phyloP scores from a whole-genome alignment of 805 yeast genomes.

The Candida chauliodis region DNA sequence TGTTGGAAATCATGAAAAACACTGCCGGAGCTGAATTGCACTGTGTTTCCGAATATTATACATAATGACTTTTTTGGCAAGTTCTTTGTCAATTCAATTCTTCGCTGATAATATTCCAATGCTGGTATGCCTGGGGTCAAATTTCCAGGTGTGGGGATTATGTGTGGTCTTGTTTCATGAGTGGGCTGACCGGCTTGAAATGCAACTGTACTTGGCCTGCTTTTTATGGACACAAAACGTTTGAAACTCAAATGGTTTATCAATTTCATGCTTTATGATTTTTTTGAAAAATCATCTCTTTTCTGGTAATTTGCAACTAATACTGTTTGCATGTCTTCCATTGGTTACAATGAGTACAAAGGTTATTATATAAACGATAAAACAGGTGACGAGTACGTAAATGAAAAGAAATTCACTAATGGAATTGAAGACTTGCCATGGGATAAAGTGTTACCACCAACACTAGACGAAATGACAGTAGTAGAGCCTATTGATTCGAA shows the following conservation, averaged over 20 bases:
- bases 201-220: slow-evolving; percentile 25
- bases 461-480: slow-evolving; percentile 4
- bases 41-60: slow-evolving; percentile 65
- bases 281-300: too few species aligned
- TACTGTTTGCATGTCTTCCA: slow-evolving; percentile 4
- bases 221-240: slow-evolving; percentile 3
- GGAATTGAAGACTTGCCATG: slow-evolving; percentile 46
- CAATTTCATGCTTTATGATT: neutral
- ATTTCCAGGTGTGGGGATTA: slow-evolving; percentile 68
- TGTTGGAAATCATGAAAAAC: slow-evolving; percentile 93
- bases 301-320: slow-evolving; percentile 4
- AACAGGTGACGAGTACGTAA: neutral
- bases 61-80: slow-evolving; percentile 67
- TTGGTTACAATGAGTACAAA: slow-evolving; percentile 13
- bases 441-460: slow-evolving; percentile 14
- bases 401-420: slow-evolving; percentile 12
- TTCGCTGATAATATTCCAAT: slow-evolving; percentile 71
- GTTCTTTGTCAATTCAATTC: slow-evolving; percentile 52
- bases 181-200: slow-evolving; percentile 79
- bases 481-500: neutral
- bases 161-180: slow-evolving; percentile 76
- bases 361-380: slow-evolving; percentile 11
- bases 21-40: slow-evolving; percentile 82
- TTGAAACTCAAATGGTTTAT: slow-evolving; percentile 5
- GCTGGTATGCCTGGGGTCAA: slow-evolving; percentile 88